These are phyloP conservation scores for Aspergillus leporis DNA, from an alignment of 495 filamentous ascomycete species.

Conservation along the genomic window DNA sequence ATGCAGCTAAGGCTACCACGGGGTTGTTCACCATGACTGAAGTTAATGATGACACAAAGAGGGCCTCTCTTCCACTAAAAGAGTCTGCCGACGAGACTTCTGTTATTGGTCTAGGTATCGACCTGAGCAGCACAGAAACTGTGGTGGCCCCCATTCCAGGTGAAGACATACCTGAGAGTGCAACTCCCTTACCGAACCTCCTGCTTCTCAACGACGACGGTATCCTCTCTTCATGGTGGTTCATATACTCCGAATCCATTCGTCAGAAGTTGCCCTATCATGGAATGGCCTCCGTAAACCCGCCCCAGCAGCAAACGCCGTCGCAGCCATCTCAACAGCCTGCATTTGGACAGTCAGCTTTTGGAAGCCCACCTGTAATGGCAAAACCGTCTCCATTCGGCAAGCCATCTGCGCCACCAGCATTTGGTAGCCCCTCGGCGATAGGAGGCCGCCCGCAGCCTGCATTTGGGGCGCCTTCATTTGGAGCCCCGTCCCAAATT, in stretches of 20 bases:
- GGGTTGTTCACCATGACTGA: constrained; percentile 72
- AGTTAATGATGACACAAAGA: constrained; percentile 72
- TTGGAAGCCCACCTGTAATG: constrained; percentile 26
- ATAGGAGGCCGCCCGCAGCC: constrained; percentile 33
- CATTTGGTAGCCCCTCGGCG: constrained; percentile 23
- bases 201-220: constrained; percentile 90
- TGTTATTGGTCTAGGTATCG: constrained; percentile 76
- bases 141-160: constrained; percentile 75
- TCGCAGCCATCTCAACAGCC: constrained; percentile 31
- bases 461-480: constrained; percentile 51
- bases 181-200: constrained; percentile 82
- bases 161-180: constrained; percentile 71
- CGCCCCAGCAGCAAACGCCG: constrained; percentile 25
- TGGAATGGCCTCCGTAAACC: constrained; percentile 54
- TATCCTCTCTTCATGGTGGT: constrained; percentile 82
- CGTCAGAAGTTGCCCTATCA: constrained; percentile 69
- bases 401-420: constrained; percentile 32
- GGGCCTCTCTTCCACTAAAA: constrained; percentile 75
- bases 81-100: constrained; percentile 71
- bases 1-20: constrained; percentile 57
- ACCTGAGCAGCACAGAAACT: constrained; percentile 78
- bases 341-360: constrained; percentile 40
- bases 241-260: constrained; percentile 86
- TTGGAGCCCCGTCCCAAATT: constrained; percentile 23
- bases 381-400: constrained; percentile 49